Base-by-base conservation (phyloP, 1,284 basidiomycete genomes). In the Rhodotorula sp. region DNA sequence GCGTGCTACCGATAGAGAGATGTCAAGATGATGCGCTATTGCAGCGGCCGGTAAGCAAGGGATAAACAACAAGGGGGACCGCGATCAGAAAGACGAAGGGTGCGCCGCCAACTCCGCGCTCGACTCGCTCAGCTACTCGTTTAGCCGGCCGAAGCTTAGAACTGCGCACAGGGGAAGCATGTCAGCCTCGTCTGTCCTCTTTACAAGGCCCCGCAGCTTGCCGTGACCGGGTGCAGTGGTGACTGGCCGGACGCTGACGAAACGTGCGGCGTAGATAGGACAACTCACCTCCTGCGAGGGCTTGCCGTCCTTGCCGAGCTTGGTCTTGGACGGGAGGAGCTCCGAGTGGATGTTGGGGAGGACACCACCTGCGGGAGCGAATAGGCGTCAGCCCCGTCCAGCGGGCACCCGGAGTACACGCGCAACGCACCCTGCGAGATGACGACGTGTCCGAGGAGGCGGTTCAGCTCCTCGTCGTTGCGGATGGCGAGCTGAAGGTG, bases 401-500 rank as follows among this genome's bases (percentile, higher is more conserved):
- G 25, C 37, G 36, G 9, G 17, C 1, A 1, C 88, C 92, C 92
- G 84, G 15, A 44, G 9, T 44, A 15, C n/a, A 51, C 2, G 13
- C 7, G 29, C 5, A n/a, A 51, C 50, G 50, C 50, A 51, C 92
- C 92, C 80, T 94, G 91, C 36, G 90, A 91, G 84, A 94, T 94
- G 80, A 91, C 89, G 75, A 94, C 92, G 78, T 88, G 86, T 61
- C 92, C 91, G 60, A 94, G 86, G 58, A 92, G 87, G 79, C 61
- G 51, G 67, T 63, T 63, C 27, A 72, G 62, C 79, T 82, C 81
- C 76, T 82, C 81, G 64, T 82, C 81, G 76, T 78, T 78, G 39
- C 70, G 87, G 83, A 95, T 92, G 77, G 92, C 92, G 74, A 94
- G 89, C 82, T 94, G 91, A 70, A 94, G 82, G 83, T 94, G 92